These are phyloP conservation scores for Podaxis mareebaensis DNA, from an alignment of 768 basidiomycete species.

Conservation along the genomic window DNA sequence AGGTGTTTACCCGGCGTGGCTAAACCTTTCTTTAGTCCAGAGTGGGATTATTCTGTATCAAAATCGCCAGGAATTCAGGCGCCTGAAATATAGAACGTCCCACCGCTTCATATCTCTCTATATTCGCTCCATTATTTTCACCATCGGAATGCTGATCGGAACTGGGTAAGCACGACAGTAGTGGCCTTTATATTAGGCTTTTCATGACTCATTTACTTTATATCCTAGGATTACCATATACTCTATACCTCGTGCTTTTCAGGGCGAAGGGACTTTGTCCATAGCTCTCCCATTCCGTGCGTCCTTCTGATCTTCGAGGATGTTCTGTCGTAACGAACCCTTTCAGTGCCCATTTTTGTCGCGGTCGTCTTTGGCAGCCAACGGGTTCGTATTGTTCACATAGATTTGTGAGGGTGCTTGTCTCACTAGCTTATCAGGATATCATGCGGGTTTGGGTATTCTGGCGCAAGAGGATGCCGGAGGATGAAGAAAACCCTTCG, in stretches of 20 bases:
- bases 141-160: slow-evolving; percentile 3
- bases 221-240: slow-evolving; percentile 4
- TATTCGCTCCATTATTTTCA: slow-evolving; percentile 12
- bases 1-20: not conserved
- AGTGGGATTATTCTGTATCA: slow-evolving; percentile 9
- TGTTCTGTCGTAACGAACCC: not conserved
- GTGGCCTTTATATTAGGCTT: not conserved
- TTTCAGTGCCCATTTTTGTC: slow-evolving; percentile 15
- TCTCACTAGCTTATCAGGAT: not conserved
- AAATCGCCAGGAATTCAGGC: slow-evolving; percentile 9
- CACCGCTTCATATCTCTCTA: slow-evolving; percentile 3
- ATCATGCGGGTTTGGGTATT: slow-evolving; percentile 15
- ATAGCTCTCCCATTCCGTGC: slow-evolving; percentile 11
- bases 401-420: not conserved
- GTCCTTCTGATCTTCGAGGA: not conserved
- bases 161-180: slow-evolving; percentile 1
- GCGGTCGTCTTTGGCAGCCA: slow-evolving; percentile 13
- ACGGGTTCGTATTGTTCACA: not conserved
- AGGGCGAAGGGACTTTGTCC: not conserved
- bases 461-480: slow-evolving; percentile 9
- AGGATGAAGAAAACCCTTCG: slow-evolving; percentile 1
- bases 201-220: not conserved
- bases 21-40: slow-evolving; percentile 1
- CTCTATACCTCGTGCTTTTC: not conserved
- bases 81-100: slow-evolving; percentile 1